Conservation (phyloP, 2,329 filamentous ascomycete species). For the Beauveria caledonica region DNA sequence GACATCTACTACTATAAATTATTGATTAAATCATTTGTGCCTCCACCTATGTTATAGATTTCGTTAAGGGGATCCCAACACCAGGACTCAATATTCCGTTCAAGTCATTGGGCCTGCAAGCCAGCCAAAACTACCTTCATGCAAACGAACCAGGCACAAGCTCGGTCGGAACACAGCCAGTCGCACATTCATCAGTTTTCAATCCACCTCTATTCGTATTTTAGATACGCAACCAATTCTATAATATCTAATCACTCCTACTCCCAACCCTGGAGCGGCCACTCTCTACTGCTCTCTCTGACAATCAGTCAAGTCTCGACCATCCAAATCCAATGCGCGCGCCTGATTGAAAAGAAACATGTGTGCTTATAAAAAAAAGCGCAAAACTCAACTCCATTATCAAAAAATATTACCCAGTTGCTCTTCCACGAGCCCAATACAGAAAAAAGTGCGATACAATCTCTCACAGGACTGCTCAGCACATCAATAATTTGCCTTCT, state of each 20-base stretch:
- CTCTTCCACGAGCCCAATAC: background rate
- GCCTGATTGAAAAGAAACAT: background rate
- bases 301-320: background rate
- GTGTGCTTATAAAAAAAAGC: background rate
- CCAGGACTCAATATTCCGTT: too few species aligned
- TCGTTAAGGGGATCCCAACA: too few species aligned
- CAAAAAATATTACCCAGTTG: background rate
- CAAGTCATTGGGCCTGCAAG: background rate
- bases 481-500: background rate
- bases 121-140: background rate
- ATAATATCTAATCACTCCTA: background rate
- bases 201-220: background rate
- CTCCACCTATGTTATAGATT: background rate
- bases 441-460: background rate
- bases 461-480: background rate
- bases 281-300: background rate
- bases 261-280: background rate
- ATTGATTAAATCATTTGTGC: too few species aligned
- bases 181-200: background rate
- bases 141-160: background rate
- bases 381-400: background rate
- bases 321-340: background rate
- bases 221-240: background rate
- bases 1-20: background rate
- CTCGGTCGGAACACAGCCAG: too few species aligned